Base-by-base conservation (phyloP, 2,329 filamentous ascomycete species). In the Aspergillus pseudoterreus region DNA sequence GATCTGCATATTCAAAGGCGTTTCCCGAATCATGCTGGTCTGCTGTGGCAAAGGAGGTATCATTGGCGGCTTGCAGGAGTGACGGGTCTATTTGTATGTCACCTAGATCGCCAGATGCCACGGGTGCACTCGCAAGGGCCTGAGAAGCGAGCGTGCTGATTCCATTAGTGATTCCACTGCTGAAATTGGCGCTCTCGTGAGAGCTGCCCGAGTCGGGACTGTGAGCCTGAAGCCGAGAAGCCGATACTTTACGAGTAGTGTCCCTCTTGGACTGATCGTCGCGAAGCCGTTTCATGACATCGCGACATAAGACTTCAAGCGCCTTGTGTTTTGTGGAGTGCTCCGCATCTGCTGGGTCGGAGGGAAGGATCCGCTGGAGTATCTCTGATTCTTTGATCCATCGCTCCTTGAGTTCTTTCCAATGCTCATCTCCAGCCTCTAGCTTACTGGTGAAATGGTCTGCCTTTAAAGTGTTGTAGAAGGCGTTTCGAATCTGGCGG, bases 251-350 rank as follows among this genome's bases (percentile, higher is more conserved):
- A 55, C 74, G 74, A 12, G 73, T 73, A 2, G 77, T 72, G 60
- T 83, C 75, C 50, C 78, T 76, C 57, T 81, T 82, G 1, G 75
- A 76, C 53, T 82, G 80, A 57, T 88, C 85, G 60, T 90, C 86
- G 33, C 86, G 81, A 48, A 87, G 77, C 44, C 89, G 79, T 71
- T 92, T 92, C 79, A 89, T 85, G 15, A 90, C 86, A 69, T 92
- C 88, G 47, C 84, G 80, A 47, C 86, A 87, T 3, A 94, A 72
- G 0, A 87, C 77, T 55, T 92, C 86, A 43, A 92, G 68, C 1
- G 86, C 86, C 57, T 82, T 84, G 32, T 82, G 65, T 65, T 84
- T 88, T 43, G 75, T 70, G 19, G 71, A 63, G 50, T 83, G 76
- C 19, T 78, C 72, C 2, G 80, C 76, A 55, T 85, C 81, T 1